These are phyloP conservation scores for Jatropha multifida DNA, from an alignment of 441 rosid genomes.

Conservation along the genomic window DNA sequence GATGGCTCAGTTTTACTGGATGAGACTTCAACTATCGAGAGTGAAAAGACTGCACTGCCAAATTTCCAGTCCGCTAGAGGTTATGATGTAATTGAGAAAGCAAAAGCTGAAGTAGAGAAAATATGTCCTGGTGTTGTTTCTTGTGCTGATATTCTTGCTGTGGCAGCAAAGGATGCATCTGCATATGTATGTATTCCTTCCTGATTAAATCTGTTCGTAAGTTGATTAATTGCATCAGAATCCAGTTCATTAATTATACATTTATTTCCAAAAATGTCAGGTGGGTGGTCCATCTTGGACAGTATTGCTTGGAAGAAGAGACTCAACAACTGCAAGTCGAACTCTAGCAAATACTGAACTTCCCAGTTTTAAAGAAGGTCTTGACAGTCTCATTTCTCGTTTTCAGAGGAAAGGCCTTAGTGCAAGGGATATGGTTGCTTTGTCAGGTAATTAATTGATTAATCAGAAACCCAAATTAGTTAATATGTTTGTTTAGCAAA, in stretches of 20 bases:
- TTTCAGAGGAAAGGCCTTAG: slow-evolving; percentile 46
- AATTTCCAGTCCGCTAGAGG: slow-evolving; percentile 51
- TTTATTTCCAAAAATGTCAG: slow-evolving; percentile 10
- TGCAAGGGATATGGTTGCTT: slow-evolving; percentile 58
- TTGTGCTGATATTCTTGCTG: slow-evolving; percentile 58
- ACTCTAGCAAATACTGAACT: slow-evolving; percentile 36
- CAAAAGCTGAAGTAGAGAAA: slow-evolving; percentile 45
- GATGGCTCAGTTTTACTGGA: slow-evolving; percentile 58
- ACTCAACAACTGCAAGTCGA: slow-evolving; percentile 43
- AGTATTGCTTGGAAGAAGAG: slow-evolving; percentile 57
- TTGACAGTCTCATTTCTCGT: slow-evolving; percentile 32
- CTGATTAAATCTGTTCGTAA: too few species aligned
- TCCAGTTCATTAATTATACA: neutral
- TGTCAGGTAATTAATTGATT: slow-evolving; percentile 22
- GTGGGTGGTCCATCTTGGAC: slow-evolving; percentile 51
- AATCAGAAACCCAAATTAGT: neutral
- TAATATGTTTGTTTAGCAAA: too few species aligned
- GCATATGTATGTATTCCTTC: slow-evolving; percentile 33
- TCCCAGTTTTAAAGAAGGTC: slow-evolving; percentile 34
- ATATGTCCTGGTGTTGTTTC: slow-evolving; percentile 58
- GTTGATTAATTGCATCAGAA: too few species aligned
- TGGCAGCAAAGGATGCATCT: slow-evolving; percentile 64
- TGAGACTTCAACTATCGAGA: slow-evolving; percentile 37
- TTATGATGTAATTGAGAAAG: slow-evolving; percentile 45
- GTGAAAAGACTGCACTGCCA: slow-evolving; percentile 42